Evolutionary conservation across 257 asterid genomes (phyloP).

Genomic region (Nicotiana obtusifolia): DNA sequence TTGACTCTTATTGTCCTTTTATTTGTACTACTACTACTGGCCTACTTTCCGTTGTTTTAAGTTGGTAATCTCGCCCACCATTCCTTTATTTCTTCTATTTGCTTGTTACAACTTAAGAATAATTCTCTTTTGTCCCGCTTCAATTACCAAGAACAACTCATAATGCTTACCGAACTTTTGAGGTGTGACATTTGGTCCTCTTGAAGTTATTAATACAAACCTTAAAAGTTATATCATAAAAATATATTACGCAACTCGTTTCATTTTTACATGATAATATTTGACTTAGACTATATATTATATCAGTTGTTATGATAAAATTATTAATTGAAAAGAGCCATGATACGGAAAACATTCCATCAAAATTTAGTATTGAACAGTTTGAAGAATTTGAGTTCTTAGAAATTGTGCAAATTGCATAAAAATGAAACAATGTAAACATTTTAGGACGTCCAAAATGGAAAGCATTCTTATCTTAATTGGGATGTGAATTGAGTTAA

Average conservation of each 20-base stretch:
- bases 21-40: conserved; percentile 3
- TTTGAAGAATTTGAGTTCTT: not conserved
- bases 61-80: not conserved
- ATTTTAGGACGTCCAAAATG: not conserved
- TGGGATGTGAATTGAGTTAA: not conserved
- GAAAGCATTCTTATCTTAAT: too few species aligned
- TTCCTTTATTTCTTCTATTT: not conserved
- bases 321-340: too few species aligned
- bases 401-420: not conserved
- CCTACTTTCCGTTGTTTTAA: not conserved
- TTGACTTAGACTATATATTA: too few species aligned
- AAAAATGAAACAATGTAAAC: too few species aligned
- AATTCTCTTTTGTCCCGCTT: not conserved
- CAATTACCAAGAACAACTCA: not conserved
- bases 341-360: not conserved
- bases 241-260: too few species aligned
- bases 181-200: not conserved
- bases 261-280: too few species aligned
- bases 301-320: too few species aligned
- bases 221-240: too few species aligned
- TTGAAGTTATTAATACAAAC: not conserved
- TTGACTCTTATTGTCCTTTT: conserved; percentile 1
- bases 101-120: not conserved
- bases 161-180: not conserved
- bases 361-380: not conserved